Evolutionary conservation across 1,284 basidiomycete genomes (phyloP).

Genomic region (Marasmius fiardii): DNA sequence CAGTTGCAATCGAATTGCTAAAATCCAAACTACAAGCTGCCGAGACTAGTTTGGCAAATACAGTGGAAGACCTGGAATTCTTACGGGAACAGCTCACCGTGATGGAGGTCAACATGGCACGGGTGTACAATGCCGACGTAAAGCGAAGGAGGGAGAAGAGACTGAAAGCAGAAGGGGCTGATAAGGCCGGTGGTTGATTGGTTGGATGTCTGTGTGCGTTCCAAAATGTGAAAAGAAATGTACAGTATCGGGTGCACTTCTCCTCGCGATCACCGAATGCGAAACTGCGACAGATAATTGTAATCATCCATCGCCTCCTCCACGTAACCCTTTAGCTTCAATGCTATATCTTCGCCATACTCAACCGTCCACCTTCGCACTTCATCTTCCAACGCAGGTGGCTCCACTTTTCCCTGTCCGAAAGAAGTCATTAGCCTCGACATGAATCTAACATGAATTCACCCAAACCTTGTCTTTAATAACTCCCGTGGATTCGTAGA

Average conservation of each 20-base stretch:
- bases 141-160: conserved; percentile 70
- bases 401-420: neutral
- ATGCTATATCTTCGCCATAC: conserved; percentile 5
- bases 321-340: conserved; percentile 3
- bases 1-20: conserved; percentile 77
- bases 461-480: conserved; percentile 1
- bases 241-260: neutral
- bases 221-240: neutral
- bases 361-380: conserved; percentile 11
- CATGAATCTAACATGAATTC: neutral
- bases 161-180: conserved; percentile 34
- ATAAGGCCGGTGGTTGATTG: conserved; percentile 9
- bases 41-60: conserved; percentile 63
- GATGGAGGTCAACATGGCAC: conserved; percentile 97
- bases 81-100: conserved; percentile 94
- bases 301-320: conserved; percentile 10
- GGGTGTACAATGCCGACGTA: conserved; percentile 97
- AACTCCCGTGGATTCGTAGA: conserved; percentile 7
- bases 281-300: conserved; percentile 2
- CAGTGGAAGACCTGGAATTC: conserved; percentile 90
- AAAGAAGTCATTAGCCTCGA: neutral
- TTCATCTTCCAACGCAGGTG: conserved; percentile 3
- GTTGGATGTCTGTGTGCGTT: neutral
- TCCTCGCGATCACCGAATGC: too few relatives aligned
- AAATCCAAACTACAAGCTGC: conserved; percentile 78